Evolutionary conservation across 2,329 filamentous ascomycete genomes (phyloP), one percentile per base, ranked within the genome.

Genomic region (Xylariales sp.): DNA sequence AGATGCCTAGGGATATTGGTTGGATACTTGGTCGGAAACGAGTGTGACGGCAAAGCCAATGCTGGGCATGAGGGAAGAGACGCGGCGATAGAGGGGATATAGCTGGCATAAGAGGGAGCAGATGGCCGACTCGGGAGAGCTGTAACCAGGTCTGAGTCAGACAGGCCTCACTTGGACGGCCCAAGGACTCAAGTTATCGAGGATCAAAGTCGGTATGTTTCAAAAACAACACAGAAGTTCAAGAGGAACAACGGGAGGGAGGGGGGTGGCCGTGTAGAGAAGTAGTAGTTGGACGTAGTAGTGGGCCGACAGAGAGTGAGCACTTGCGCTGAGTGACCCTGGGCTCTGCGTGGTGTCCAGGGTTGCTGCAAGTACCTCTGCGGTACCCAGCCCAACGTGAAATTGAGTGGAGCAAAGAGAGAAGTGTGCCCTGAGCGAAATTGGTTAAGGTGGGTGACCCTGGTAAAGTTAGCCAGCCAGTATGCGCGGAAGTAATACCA

Each of bases 111-210:
- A 57, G 57, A 58, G 55, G 49, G 49, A 47, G 35, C 39, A 43
- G 44, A 36, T 32, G 42, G 46, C 22, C 32, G 48, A 45, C 42
- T 36, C 39, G 44, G 43, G 49, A 53, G 35, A 44, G 49, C 46
- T 45, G 51, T 51, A 44, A 46, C 47, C 50, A 51, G 51, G 51
- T 45, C 50, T 44, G 42, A 42, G 55, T 60, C 56, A 60, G 56
- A 60, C 58, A 60, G 43, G 52, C 42, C 54, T 57, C 57, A 59
- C 56, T 58, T 46, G 54, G 49, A 50, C 48, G 46, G 45, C 51
- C 46, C 51, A 45, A 52, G 50, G 54, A 47, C 46, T 58, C 47
- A 49, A 52, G 51, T 52, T 42, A 31, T 42, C 43, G 39, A 46
- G 22, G 59, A 49, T 47, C 47, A 56, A 50, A 47, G 52, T 54